Base-by-base conservation (phyloP, 495 filamentous ascomycete species). In the Daldinia bambusicola region DNA sequence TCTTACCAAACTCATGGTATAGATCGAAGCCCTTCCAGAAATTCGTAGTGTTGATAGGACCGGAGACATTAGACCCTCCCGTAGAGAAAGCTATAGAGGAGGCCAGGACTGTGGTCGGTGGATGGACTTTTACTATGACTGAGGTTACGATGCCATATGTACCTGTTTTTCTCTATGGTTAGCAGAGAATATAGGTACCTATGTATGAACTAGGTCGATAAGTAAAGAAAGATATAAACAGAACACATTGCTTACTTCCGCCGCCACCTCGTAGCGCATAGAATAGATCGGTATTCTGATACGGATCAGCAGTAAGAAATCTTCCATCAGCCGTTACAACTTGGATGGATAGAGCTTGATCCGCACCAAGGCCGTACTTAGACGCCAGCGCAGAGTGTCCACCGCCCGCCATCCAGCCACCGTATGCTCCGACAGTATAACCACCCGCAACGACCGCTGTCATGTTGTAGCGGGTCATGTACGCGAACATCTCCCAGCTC, bases 251-350 rank as follows among this genome's bases (percentile, higher is more conserved):
- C 77, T 74, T 74, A 84, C 86, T 84, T 8, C 80, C 84, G 2
- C 88, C 89, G 4, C 87, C 86, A 6, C 88, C 89, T 26, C 84
- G 80, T 2, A 90, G 76, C 4, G 89, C 89, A 82, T 82, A 91
- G 80, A 88, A 91, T 8, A 91, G 76, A 31, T 90, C 89, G 0
- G 81, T 71, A 55, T 90, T 80, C 20, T 77, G 79, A 6, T 78
- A 62, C 12, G 82, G 74, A 45, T 82, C 83, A 2, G 85, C 86
- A 0, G 84, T 89, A 12, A 88, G 76, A 38, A 87, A 83, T 13
- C 76, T 69, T 6, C 89, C 89, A 37, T 87, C 82, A 2, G 87
- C 80, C 4, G 85, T 83, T 6, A 91, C 87, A 31, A 91, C 82
- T 40, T 84, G 82, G n/a, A 83, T 78, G 9, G 84, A 80, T 1